Base-by-base conservation (phyloP, 2,329 filamentous ascomycete species). In the Fonsecaea nubica region DNA sequence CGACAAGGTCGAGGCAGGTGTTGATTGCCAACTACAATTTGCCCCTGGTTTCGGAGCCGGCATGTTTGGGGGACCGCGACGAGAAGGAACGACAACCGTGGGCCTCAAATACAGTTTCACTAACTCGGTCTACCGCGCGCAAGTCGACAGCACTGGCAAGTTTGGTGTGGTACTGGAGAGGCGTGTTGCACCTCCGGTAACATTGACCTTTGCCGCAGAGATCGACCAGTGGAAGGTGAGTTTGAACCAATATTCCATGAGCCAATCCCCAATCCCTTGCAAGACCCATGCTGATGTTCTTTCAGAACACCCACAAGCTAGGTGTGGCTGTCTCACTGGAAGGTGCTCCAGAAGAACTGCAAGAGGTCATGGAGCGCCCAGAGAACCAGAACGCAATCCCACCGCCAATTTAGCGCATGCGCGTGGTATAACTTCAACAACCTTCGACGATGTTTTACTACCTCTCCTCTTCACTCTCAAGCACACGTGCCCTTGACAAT, bases 31-130 rank as follows among this genome's bases (percentile, higher is more conserved):
- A 79, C 86, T 99, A 66, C 90, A 93, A 71, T 90, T 97, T 73
- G 88, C 86, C 33, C 85, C 88, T 36, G 84, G 88, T 36, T 84
- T 87, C 33, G 75, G 76, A 57, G 84, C 87, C 63, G 86, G 87
- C 70, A 82, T 92, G 80, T 93, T 95, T 88, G 92, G 92, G 67
- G 88, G 88, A 55, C 78, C 89, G 62, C 87, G 89, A 79, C 94
- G 93, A 80, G 93, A 99, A 80, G 95, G 95, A 63, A 86, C 92
- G 68, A 93, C 96, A 62, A 92, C 93, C 62, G 86, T 98, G 75
- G 95, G 94, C 75, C 92, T 93, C 78, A 99, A 99, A 83, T 99
- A 99, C 82, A 94, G 97, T 79, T 99, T 99, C 88, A 88, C 92
- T 77, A 92, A 93, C 82, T 95, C 92, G 63, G 95, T 92, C 58